phyloP scores from a whole-genome alignment of 176 grass and related monocot species.

The Musa troglodytarum region DNA sequence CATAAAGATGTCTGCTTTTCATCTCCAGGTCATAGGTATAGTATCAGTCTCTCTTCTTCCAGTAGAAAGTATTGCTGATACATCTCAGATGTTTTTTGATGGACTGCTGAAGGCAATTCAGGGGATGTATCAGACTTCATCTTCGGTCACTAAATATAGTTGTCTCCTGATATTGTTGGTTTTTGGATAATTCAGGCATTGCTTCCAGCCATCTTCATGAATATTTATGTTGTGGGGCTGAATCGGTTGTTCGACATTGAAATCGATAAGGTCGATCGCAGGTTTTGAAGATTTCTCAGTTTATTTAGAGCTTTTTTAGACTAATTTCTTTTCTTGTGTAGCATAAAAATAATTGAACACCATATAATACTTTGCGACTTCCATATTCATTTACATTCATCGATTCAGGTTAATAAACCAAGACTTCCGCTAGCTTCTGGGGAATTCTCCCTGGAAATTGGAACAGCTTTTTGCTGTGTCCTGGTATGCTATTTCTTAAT shows the following conservation, averaged over 20 bases:
- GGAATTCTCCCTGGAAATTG: slow-evolving; percentile 46
- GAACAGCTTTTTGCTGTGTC: slow-evolving; percentile 31
- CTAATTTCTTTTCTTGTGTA: too few species aligned
- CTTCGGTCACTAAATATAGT: background rate
- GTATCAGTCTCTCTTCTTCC: slow-evolving; percentile 70
- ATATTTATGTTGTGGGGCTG: slow-evolving; percentile 74
- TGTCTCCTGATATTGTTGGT: background rate
- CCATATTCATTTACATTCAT: too few species aligned
- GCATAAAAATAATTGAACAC: too few species aligned
- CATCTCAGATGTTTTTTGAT: slow-evolving; percentile 31
- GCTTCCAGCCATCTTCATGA: slow-evolving; percentile 62
- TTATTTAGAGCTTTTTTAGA: background rate
- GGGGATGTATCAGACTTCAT: background rate
- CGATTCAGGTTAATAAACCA: slow-evolving; percentile 68
- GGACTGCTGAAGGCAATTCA: slow-evolving; percentile 48
- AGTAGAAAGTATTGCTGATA: slow-evolving; percentile 39
- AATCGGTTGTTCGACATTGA: slow-evolving; percentile 77
- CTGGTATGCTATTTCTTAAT: slow-evolving; percentile 31
- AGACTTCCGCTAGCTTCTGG: slow-evolving; percentile 65
- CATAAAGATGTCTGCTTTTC: too few species aligned
- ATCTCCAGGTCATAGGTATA: slow-evolving; percentile 54
- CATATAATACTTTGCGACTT: too few species aligned
- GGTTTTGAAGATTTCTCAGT: background rate
- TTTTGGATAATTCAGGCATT: slow-evolving; percentile 39
- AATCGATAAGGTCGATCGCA: slow-evolving; percentile 57